Conservation (phyloP, 306 rosid species). For the Rubus idaeus region DNA sequence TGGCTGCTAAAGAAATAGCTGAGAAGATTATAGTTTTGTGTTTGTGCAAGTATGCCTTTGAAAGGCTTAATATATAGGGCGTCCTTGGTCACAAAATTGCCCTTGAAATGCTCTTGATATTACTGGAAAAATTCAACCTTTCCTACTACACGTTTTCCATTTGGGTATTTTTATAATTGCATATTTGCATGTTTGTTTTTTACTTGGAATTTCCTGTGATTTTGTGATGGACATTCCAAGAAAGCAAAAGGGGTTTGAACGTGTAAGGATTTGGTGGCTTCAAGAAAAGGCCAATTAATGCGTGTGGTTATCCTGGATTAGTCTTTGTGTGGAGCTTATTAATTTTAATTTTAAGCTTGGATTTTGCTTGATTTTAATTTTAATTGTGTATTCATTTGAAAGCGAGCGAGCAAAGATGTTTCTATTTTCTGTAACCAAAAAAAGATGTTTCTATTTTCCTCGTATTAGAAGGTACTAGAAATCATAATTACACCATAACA, state of each 20-base stretch:
- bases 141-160: constrained; percentile 43
- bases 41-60: neutral
- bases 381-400: neutral
- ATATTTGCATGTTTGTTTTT: constrained; percentile 10
- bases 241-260: constrained; percentile 6
- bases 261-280: constrained; percentile 27
- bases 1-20: neutral
- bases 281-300: constrained; percentile 21
- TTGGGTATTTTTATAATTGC: neutral
- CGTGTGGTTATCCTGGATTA: neutral
- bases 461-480: too few relatives aligned
- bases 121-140: constrained; percentile 29
- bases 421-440: too few relatives aligned
- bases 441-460: too few relatives aligned
- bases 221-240: constrained; percentile 2
- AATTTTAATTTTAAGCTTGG: neutral
- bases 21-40: neutral
- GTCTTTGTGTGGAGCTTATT: neutral
- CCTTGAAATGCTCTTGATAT: constrained; percentile 31
- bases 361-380: neutral
- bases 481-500: too few relatives aligned
- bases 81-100: constrained; percentile 24
- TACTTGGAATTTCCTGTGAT: constrained; percentile 23
- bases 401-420: too few relatives aligned
- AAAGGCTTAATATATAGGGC: neutral